phyloP scores from a whole-genome alignment of 495 filamentous ascomycete genomes.

The Hypomontagnella submonticulosa region DNA sequence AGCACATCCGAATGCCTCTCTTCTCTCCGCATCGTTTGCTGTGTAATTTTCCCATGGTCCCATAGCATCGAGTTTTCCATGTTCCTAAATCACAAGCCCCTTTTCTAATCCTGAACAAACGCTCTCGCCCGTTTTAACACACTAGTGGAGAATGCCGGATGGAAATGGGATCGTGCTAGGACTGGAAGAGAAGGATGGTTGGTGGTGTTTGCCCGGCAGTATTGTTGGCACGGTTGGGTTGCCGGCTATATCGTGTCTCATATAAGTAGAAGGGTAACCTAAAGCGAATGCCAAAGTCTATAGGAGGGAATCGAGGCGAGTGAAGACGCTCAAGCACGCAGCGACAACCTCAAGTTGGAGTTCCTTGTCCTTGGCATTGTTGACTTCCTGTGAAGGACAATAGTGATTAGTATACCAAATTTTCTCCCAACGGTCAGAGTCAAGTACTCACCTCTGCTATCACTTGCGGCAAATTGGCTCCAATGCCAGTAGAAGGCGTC shows the following conservation, averaged over 20 bases:
- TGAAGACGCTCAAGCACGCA: slow-evolving; percentile 96
- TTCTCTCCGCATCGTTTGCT: background rate
- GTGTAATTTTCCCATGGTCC: background rate
- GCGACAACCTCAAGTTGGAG: slow-evolving; percentile 97
- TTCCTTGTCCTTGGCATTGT: slow-evolving; percentile 86
- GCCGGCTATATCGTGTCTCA: slow-evolving; percentile 27
- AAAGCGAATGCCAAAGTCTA: slow-evolving; percentile 53
- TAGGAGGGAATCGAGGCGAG: slow-evolving; percentile 91
- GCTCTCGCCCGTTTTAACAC: slow-evolving; percentile 11
- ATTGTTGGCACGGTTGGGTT: slow-evolving; percentile 15
- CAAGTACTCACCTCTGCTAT: slow-evolving; percentile 71
- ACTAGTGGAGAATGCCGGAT: slow-evolving; percentile 1
- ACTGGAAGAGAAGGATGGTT: slow-evolving; percentile 13
- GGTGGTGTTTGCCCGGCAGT: background rate
- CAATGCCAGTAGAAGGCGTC: slow-evolving; percentile 80
- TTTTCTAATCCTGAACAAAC: slow-evolving; percentile 32
- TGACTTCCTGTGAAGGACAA: slow-evolving; percentile 68
- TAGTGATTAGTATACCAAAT: slow-evolving; percentile 12
- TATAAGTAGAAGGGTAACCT: slow-evolving; percentile 22
- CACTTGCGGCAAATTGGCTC: slow-evolving; percentile 92
- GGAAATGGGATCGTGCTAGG: slow-evolving; percentile 11
- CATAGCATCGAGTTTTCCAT: slow-evolving; percentile 1
- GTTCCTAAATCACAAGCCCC: slow-evolving; percentile 12
- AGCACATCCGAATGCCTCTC: slow-evolving; percentile 1
- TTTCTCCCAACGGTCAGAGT: background rate